phyloP scores from a whole-genome alignment of 202 grass and related monocot genomes.

The Carex sylvatica region DNA sequence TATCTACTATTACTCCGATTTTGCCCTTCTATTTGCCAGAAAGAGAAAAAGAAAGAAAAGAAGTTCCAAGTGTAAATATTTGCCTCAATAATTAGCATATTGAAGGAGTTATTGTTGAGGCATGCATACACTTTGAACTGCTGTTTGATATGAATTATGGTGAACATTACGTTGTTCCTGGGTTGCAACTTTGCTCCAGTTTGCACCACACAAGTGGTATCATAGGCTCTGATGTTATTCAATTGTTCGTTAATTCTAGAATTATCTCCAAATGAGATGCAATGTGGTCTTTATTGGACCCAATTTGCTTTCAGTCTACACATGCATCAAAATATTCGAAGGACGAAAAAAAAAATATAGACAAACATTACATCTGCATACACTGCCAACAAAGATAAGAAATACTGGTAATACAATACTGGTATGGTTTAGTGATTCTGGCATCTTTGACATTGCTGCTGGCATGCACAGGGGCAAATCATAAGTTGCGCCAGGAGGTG shows the following conservation, averaged over 20 bases:
- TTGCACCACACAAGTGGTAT: not conserved
- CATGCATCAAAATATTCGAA: not conserved
- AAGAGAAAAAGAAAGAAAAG: not conserved
- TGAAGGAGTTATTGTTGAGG: not conserved
- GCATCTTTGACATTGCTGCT: not conserved
- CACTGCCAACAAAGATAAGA: not conserved
- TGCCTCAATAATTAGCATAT: not conserved
- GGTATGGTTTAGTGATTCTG: not conserved
- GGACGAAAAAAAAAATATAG: not conserved
- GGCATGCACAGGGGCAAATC: not conserved
- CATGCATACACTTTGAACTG: not conserved
- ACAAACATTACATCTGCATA: not conserved
- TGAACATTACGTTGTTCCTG: not conserved
- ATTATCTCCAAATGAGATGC: not conserved
- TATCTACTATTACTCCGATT: not conserved
- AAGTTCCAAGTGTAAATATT: not conserved
- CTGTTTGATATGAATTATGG: not conserved
- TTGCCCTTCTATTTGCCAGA: not conserved
- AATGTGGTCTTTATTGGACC: not conserved
- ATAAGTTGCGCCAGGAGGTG: no score
- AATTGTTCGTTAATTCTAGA: no score
- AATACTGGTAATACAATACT: not conserved
- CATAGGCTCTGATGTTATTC: not conserved
- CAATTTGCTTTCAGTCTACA: not conserved
- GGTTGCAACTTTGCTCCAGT: not conserved